Conservation (phyloP, 768 basidiomycete species). For the Macrolepiota albuminosa region DNA sequence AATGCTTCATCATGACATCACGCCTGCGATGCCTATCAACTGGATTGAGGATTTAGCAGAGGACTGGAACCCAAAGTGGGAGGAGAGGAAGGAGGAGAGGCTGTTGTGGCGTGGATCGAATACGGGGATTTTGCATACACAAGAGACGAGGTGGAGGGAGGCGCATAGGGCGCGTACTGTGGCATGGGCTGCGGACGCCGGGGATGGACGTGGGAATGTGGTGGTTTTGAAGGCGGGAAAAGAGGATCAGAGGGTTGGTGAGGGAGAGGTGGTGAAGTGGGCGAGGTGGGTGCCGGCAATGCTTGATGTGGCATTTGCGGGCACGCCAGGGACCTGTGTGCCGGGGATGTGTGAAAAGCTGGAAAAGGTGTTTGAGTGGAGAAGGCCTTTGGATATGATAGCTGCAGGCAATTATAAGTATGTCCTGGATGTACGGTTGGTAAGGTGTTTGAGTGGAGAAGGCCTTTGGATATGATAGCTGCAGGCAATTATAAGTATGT, state of each 20-base stretch:
- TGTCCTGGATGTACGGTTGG: slow-evolving; percentile 50
- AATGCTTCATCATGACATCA: slow-evolving; percentile 48
- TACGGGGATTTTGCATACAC: slow-evolving; percentile 53
- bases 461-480: slow-evolving; percentile 29
- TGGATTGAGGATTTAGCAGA: slow-evolving; percentile 34
- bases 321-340: slow-evolving; percentile 34
- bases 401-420: slow-evolving; percentile 55
- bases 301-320: slow-evolving; percentile 49
- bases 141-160: slow-evolving; percentile 35
- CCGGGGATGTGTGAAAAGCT: slow-evolving; percentile 37
- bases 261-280: slow-evolving; percentile 22
- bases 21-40: slow-evolving; percentile 37
- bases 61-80: slow-evolving; percentile 52
- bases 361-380: slow-evolving; percentile 41
- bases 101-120: slow-evolving; percentile 71
- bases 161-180: slow-evolving; percentile 42
- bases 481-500: slow-evolving; percentile 58
- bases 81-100: slow-evolving; percentile 48
- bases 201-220: slow-evolving; percentile 18
- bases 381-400: slow-evolving; percentile 30
- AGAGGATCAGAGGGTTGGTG: slow-evolving; percentile 26
- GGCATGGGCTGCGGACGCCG: slow-evolving; percentile 16
- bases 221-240: slow-evolving; percentile 27
- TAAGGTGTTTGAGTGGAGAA: slow-evolving; percentile 43
- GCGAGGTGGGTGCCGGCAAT: slow-evolving; percentile 38